These are phyloP conservation scores for Geranomyces michiganensis DNA, from an alignment of 192 early-diverging fungal genomes.

Conservation along the genomic window DNA sequence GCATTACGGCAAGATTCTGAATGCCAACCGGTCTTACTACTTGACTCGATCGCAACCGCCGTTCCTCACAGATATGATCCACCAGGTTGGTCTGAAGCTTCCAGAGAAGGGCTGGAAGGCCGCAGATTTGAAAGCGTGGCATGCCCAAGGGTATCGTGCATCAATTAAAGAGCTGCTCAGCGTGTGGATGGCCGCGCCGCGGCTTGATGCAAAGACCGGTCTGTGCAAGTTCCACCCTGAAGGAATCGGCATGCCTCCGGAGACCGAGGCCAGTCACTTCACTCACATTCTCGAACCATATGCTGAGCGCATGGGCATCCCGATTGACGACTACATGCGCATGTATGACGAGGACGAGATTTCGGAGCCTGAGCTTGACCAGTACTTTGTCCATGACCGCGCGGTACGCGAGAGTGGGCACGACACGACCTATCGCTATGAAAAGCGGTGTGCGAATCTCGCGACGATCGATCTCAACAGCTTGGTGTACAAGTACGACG, in stretches of 20 bases:
- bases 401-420: constrained; percentile 97
- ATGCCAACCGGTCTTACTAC: constrained; percentile 98
- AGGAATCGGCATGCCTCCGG: constrained; percentile 95
- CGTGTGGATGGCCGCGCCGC: constrained; percentile 85
- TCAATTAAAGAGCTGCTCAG: constrained; percentile 90
- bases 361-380: constrained; percentile 83
- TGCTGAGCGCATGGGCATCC: constrained; percentile 61
- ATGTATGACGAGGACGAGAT: constrained; percentile 72
- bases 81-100: constrained; percentile 74
- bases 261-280: constrained; percentile 77
- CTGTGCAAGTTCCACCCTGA: constrained; percentile 85
- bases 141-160: constrained; percentile 66
- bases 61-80: constrained; percentile 95
- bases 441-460: constrained; percentile 86
- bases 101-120: constrained; percentile 38
- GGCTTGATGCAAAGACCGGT: constrained; percentile 74
- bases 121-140: constrained; percentile 63
- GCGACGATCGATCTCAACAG: constrained; percentile 93
- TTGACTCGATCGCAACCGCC: constrained; percentile 96
- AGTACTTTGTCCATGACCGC: constrained; percentile 96
- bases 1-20: constrained; percentile 98
- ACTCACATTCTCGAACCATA: constrained; percentile 84
- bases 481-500: constrained; percentile 95
- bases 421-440: constrained; percentile 94
- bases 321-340: constrained; percentile 70